Evolutionary conservation across 805 yeast species (phyloP), one percentile per base, ranked within the genome.

Genomic region (Candida hispaniensis): DNA sequence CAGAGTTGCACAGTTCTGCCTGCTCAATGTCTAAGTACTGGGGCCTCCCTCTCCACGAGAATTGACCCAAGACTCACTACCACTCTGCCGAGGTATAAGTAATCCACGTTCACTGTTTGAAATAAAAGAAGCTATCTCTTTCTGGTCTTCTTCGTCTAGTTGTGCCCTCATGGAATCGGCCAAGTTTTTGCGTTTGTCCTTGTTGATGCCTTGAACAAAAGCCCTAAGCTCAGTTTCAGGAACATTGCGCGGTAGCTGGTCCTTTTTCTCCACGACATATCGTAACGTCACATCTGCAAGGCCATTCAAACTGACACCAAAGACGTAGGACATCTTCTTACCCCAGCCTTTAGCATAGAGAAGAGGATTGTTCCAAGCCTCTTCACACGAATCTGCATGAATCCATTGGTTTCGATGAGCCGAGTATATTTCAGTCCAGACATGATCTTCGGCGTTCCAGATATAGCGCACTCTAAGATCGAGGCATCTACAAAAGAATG

Each of bases 391-490:
- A 49, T 86, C 97, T 10, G 80, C 60, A 54, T 88, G 97, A 12
- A 86, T 64, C 96, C 97, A 88, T 38, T 83, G 56, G 26, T 66
- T 55, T 44, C 70, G 60, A 13, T 58, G 48, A 0, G 47, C 53
- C 1, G 93, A 79, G 52, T 72, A 86, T 47, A 79, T 77, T 50
- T 88, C 97, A 48, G 93, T 79, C 97, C 97, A 88, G 3, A 82
- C 96, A 53, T 88, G 97, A 52, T 88, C 97, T 52, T 88, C 97
- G 6, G 69, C 61, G 53, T 83, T 85, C 93, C 93, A 81, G 2
- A 86, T 60, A 49, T 78, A 85, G 34, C 97, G 58, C 1, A 71
- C 70, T 16, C 72, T 61, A 4, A 73, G 49, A 1, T 77, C 80
- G 26, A 86, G 58, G 0, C 94, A 72, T 16, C 74, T 64, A 36